phyloP scores from a whole-genome alignment of 2,329 filamentous ascomycete genomes.

The Gliomastix tumulicola region DNA sequence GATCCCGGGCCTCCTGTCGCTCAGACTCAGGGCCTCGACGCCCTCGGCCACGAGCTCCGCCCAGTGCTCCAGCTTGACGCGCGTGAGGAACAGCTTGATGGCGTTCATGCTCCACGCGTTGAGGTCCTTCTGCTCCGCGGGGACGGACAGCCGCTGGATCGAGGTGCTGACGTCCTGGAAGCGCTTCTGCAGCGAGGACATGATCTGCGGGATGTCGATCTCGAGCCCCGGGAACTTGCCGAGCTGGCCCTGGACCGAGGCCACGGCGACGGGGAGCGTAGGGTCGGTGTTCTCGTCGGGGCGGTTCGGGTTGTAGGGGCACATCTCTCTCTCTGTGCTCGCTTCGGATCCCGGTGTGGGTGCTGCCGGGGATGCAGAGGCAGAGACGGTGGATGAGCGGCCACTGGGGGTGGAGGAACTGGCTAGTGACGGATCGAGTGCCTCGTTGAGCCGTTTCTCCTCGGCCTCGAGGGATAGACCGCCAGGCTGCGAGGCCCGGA shows the following conservation, averaged over 20 bases:
- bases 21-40: constrained; percentile 14
- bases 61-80: constrained; percentile 38
- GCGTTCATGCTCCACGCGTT: constrained; percentile 42
- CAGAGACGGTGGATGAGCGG: too few species aligned
- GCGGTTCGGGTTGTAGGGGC: neutral
- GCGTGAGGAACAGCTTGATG: constrained; percentile 37
- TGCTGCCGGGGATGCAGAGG: neutral
- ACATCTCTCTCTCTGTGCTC: constrained; percentile 5
- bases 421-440: neutral
- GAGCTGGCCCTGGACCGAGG: constrained; percentile 30
- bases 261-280: constrained; percentile 29
- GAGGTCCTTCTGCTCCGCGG: constrained; percentile 24
- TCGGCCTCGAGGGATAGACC: constrained; percentile 16
- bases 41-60: constrained; percentile 34
- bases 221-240: constrained; percentile 34
- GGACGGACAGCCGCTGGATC: constrained; percentile 18
- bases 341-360: constrained; percentile 7
- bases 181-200: constrained; percentile 29
- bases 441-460: constrained; percentile 5
- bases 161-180: constrained; percentile 35
- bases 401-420: neutral
- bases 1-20: too few species aligned
- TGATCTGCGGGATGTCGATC: constrained; percentile 34
- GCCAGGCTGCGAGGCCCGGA: constrained; percentile 18
- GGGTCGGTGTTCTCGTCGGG: constrained; percentile 21